Evolutionary conservation across 2,329 filamentous ascomycete species (phyloP), one percentile per base, ranked within the genome.

Genomic region (Aspergillus pseudoviridinutans): DNA sequence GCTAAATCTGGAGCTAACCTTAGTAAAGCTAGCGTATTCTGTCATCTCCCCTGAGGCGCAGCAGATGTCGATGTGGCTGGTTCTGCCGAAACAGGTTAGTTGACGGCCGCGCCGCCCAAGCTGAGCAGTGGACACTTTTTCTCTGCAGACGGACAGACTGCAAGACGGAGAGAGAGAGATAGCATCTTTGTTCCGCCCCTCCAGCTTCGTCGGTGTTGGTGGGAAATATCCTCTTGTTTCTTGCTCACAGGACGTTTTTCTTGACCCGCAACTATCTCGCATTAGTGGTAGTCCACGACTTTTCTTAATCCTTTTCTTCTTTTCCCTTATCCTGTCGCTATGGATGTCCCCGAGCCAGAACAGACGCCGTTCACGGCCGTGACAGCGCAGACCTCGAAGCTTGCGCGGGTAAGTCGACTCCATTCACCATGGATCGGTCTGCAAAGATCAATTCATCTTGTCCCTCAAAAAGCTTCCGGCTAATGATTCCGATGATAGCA

Each of bases 331-430:
- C 9, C n/a, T 29, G 24, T 67, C 65, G 74, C 64, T 58, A 96
- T 96, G 92, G 91, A 97, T 80, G 87, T 87, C 69, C 84, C 87
- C 61, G 91, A 96, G 80, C 88, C 91, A 62, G 91, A 96, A 51
- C 86, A 90, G 79, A 96, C 91, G 76, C 91, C 92, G 79, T 97
- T 96, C 79, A 90, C 88, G 71, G 89, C 91, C 63, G 91, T 97
- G 72, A 89, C 87, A 68, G 87, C 89, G 72, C 93, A 97, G 69
- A 96, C 92, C 54, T 79, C 76, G 46, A 76, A 68, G 59, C 59
- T 79, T 60, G 66, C 75, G 49, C 71, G 76, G 61, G 78, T 79
- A 67, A 65, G 77, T 70, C 42, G 20, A 24, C 8, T 41, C 54
- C 49, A 46, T 3, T 60, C 42, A 49, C 12, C 22, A 10, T 25